Percentiles rank a stretch among this genome's conserved stretches.
Conservation (phyloP, 108 stramenopile genomes). For the Craspedostauros australis region DNA sequence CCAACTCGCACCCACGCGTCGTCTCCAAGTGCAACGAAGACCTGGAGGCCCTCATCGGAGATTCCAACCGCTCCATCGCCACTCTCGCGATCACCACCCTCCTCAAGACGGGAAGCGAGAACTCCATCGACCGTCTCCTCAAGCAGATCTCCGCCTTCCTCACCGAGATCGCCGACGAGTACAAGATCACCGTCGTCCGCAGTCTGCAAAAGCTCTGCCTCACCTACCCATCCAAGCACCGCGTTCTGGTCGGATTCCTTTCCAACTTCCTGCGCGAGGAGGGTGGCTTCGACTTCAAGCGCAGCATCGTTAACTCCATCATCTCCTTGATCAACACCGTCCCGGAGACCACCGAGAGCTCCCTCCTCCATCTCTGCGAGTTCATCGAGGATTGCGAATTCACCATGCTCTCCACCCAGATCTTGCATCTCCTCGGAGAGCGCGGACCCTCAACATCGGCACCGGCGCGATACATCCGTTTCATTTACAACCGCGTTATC, state of each 20-base stretch:
- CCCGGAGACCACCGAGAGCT: conserved; percentile 83
- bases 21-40: conserved; percentile 98
- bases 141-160: conserved; percentile 98
- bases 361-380: conserved; percentile 92
- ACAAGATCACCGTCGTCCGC: conserved; percentile 93
- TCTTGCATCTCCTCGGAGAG: conserved; percentile 86
- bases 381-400: conserved; percentile 98
- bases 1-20: conserved; percentile 85
- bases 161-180: conserved; percentile 98
- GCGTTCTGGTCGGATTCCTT: conserved; percentile 87
- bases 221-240: conserved; percentile 88
- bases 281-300: conserved; percentile 93
- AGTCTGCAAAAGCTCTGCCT: conserved; percentile 85
- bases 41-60: conserved; percentile 92
- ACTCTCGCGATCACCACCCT: conserved; percentile 98
- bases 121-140: conserved; percentile 90
- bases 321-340: conserved; percentile 79
- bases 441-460: conserved; percentile 75
- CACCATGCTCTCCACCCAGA: conserved; percentile 78
- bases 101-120: conserved; percentile 97
- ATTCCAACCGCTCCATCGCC: conserved; percentile 95
- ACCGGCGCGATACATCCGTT: conserved; percentile 94
- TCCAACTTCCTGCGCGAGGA: conserved; percentile 92
- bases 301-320: conserved; percentile 81
- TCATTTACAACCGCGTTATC: conserved; percentile 97